These are phyloP conservation scores for Trametes maxima DNA, from an alignment of 768 basidiomycete genomes.

Conservation along the genomic window DNA sequence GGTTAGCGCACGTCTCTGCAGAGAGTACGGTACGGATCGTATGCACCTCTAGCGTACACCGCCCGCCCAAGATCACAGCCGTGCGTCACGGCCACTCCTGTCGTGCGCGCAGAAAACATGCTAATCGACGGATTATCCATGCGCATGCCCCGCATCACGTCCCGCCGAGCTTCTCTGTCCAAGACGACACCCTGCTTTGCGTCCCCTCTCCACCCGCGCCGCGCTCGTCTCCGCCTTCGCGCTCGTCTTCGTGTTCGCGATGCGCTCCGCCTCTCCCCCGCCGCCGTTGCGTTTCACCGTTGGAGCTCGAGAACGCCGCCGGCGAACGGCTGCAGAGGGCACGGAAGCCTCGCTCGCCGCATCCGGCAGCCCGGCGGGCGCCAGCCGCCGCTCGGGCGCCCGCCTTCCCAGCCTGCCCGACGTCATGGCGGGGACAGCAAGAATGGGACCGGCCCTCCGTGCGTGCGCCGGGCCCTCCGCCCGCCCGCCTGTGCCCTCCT, in stretches of 20 bases:
- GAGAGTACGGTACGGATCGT: neutral
- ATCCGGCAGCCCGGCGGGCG: neutral
- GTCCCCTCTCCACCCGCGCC: neutral
- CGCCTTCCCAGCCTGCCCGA: slow-evolving; percentile 13
- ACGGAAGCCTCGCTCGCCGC: neutral
- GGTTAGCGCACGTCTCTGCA: too few relatives aligned
- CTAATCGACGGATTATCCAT: neutral
- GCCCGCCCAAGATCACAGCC: too few relatives aligned
- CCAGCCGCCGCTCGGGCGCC: slow-evolving; percentile 5
- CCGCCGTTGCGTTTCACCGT: neutral
- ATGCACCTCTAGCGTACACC: too few relatives aligned
- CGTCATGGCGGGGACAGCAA: slow-evolving; percentile 11
- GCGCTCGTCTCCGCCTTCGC: neutral
- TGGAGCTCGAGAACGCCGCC: neutral
- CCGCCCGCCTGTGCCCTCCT: neutral
- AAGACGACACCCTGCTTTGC: neutral
- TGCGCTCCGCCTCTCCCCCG: neutral
- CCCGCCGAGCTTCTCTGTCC: slow-evolving; percentile 4
- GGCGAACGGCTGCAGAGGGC: neutral
- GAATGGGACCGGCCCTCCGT: slow-evolving; percentile 13
- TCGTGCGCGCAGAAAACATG: neutral
- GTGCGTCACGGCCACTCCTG: too few relatives aligned
- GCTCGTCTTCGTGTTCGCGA: neutral
- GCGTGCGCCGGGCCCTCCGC: neutral
- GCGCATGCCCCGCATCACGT: neutral